phyloP scores from a whole-genome alignment of 495 filamentous ascomycete genomes.

The Hypoxylon trugodes region DNA sequence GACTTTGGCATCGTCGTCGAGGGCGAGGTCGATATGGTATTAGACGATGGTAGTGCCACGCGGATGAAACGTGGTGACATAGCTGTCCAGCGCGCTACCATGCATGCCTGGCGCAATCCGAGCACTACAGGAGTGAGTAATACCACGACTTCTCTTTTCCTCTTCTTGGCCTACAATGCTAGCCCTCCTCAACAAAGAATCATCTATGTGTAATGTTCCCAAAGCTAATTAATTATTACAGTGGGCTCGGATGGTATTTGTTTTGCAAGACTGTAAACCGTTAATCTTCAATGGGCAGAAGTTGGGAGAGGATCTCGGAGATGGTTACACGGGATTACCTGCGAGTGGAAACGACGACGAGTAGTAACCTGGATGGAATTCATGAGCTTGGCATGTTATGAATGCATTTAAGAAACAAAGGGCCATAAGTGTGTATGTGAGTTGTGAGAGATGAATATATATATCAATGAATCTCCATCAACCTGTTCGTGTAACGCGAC shows the following conservation, averaged over 20 bases:
- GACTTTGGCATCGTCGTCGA: constrained; percentile 84
- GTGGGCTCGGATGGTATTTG: constrained; percentile 48
- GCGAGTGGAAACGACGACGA: constrained; percentile 52
- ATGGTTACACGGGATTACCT: constrained; percentile 44
- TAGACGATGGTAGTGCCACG: constrained; percentile 67
- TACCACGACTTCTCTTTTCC: no score
- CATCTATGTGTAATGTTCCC: no score
- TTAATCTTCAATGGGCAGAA: constrained; percentile 54
- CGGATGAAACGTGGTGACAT: constrained; percentile 69
- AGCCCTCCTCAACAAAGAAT: no score
- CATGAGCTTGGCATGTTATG: no score
- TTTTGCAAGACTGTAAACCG: constrained; percentile 48
- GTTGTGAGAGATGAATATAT: no score
- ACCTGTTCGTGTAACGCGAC: no score
- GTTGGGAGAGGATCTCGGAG: constrained; percentile 60
- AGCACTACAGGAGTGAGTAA: constrained; percentile 55
- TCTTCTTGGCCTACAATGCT: no score
- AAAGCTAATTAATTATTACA: no score
- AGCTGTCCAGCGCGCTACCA: constrained; percentile 70
- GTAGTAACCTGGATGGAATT: no score
- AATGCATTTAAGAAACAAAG: neutral
- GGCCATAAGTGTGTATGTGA: no score
- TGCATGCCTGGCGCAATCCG: constrained; percentile 73
- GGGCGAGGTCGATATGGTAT: constrained; percentile 68
- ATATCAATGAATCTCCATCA: no score